Percentiles rank a stretch among this genome's conserved stretches.
phyloP scores from a whole-genome alignment of 805 yeast species.

The Kazachstania bromeliacearum region DNA sequence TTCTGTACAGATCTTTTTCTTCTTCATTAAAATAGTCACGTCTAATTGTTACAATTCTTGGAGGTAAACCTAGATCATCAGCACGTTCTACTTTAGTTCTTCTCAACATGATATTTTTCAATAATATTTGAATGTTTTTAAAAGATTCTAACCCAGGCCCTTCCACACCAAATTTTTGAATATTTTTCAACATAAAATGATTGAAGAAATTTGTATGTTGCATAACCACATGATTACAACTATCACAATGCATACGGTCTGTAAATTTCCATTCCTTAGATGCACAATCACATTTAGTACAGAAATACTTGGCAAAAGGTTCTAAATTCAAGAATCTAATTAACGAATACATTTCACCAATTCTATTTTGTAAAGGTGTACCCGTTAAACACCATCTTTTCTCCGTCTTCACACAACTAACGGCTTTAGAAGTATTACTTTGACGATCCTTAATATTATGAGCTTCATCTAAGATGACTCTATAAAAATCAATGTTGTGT shows the following conservation, averaged over 20 bases:
- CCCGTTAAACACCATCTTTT: slow-evolving; percentile 92
- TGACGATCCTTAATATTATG: slow-evolving; percentile 95
- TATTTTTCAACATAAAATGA: slow-evolving; percentile 89
- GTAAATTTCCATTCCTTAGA: slow-evolving; percentile 78
- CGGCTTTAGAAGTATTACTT: slow-evolving; percentile 88
- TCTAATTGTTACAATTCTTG: slow-evolving; percentile 83
- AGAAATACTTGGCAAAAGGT: slow-evolving; percentile 84
- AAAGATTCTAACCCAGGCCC: slow-evolving; percentile 78
- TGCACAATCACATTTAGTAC: slow-evolving; percentile 85
- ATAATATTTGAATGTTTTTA: slow-evolving; percentile 59
- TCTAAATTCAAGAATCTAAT: slow-evolving; percentile 73
- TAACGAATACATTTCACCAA: slow-evolving; percentile 92
- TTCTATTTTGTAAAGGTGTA: slow-evolving; percentile 91
- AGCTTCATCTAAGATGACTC: slow-evolving; percentile 92
- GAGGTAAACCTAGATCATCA: slow-evolving; percentile 95
- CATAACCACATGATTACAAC: slow-evolving; percentile 90
- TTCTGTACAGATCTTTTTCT: slow-evolving; percentile 85
- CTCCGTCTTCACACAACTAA: slow-evolving; percentile 57
- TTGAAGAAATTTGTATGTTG: slow-evolving; percentile 91
- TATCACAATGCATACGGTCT: slow-evolving; percentile 74
- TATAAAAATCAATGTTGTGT: slow-evolving; percentile 65
- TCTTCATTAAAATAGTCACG: slow-evolving; percentile 86
- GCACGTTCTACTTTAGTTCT: slow-evolving; percentile 95
- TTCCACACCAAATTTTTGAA: slow-evolving; percentile 73
- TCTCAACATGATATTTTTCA: slow-evolving; percentile 79